These are phyloP conservation scores for Lactifluus rugatus DNA, from an alignment of 768 basidiomycete genomes.

Conservation along the genomic window DNA sequence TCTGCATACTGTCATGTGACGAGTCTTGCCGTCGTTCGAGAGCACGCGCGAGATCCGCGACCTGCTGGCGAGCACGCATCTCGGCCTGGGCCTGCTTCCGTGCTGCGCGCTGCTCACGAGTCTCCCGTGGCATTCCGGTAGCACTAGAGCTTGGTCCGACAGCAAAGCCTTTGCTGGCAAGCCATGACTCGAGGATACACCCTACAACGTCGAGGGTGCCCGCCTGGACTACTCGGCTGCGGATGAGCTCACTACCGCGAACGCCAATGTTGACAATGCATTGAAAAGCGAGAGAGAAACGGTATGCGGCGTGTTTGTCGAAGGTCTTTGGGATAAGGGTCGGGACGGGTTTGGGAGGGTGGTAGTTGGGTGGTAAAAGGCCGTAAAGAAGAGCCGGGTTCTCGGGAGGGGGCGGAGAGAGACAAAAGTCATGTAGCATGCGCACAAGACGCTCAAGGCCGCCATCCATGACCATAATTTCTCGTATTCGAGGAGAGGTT, in stretches of 20 bases:
- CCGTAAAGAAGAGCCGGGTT: slow-evolving; percentile 71
- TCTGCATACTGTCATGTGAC: slow-evolving; percentile 9
- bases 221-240: slow-evolving; percentile 88
- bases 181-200: slow-evolving; percentile 88
- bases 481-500: slow-evolving; percentile 93
- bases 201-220: slow-evolving; percentile 91
- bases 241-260: slow-evolving; percentile 83
- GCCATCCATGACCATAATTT: slow-evolving; percentile 97
- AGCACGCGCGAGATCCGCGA: slow-evolving; percentile 46
- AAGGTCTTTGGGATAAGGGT: slow-evolving; percentile 58
- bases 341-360: slow-evolving; percentile 45
- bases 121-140: slow-evolving; percentile 64
- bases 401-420: slow-evolving; percentile 73
- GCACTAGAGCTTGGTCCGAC: slow-evolving; percentile 74
- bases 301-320: slow-evolving; percentile 79
- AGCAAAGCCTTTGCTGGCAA: slow-evolving; percentile 79
- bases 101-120: slow-evolving; percentile 60
- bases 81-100: slow-evolving; percentile 47
- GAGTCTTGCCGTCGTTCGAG: slow-evolving; percentile 38
- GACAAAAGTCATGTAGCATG: slow-evolving; percentile 82
- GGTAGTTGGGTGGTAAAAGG: slow-evolving; percentile 54
- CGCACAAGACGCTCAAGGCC: slow-evolving; percentile 92
- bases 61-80: slow-evolving; percentile 51
- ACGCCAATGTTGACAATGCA: slow-evolving; percentile 97
- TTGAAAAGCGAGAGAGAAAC: slow-evolving; percentile 90